Evolutionary conservation across 768 basidiomycete species (phyloP).

Genomic region (Hydnomerulius pinastri): DNA sequence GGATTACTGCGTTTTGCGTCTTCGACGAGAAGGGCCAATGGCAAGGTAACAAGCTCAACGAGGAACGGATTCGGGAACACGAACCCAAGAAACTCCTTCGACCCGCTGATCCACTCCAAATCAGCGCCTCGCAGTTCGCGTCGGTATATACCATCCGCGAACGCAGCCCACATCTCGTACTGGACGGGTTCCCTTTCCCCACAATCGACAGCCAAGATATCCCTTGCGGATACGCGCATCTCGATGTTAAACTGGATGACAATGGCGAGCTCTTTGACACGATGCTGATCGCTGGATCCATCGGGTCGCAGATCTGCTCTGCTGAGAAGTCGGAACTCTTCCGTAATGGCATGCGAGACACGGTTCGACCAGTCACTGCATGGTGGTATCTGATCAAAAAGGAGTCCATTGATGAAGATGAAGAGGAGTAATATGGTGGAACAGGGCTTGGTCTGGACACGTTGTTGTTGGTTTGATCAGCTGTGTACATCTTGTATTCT

Average conservation of each 20-base stretch:
- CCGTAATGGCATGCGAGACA: conserved; percentile 33
- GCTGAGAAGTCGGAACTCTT: conserved; percentile 31
- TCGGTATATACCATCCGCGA: conserved; percentile 26
- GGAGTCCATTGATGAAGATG: neutral
- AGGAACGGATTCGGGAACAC: conserved; percentile 28
- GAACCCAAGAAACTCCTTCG: conserved; percentile 35
- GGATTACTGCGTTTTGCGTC: conserved; percentile 42
- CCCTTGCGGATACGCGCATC: conserved; percentile 29
- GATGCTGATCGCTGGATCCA: conserved; percentile 31
- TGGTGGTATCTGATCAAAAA: conserved; percentile 33
- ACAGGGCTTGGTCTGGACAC: neutral
- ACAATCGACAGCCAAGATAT: conserved; percentile 28
- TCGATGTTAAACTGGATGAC: conserved; percentile 32
- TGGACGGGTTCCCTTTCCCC: conserved; percentile 33
- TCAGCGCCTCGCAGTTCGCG: conserved; percentile 27
- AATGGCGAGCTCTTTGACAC: conserved; percentile 25
- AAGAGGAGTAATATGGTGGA: neutral
- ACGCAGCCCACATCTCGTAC: conserved; percentile 18
- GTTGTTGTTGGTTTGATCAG: neutral
- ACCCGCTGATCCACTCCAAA: conserved; percentile 26
- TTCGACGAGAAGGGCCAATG: conserved; percentile 34
- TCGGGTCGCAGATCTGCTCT: conserved; percentile 31
- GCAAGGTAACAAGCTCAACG: conserved; percentile 31
- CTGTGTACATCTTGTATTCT: too few relatives aligned
- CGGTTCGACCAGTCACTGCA: conserved; percentile 29